phyloP scores from a whole-genome alignment of 2,329 filamentous ascomycete genomes.

The Geosmithia flava region DNA sequence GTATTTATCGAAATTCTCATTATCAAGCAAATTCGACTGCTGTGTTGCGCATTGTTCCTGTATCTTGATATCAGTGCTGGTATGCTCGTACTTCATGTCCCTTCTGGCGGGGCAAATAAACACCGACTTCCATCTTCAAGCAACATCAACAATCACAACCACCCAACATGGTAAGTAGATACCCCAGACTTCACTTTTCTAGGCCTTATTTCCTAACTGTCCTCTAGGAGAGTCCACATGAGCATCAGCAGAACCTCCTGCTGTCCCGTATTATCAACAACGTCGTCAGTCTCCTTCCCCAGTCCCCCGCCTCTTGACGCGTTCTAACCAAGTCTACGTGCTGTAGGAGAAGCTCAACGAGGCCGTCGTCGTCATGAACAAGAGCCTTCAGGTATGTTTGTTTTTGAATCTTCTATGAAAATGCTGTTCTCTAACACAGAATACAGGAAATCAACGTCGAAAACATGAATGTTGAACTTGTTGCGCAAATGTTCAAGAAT shows the following conservation, averaged over 20 bases:
- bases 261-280: conserved; percentile 95
- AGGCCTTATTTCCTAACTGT: neutral
- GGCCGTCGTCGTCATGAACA: conserved; percentile 84
- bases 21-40: too few species aligned
- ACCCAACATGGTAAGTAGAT: neutral
- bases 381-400: conserved; percentile 60
- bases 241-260: conserved; percentile 90
- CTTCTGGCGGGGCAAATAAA: neutral
- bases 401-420: neutral
- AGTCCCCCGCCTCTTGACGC: neutral
- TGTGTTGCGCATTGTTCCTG: neutral
- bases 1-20: too few species aligned
- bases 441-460: conserved; percentile 91
- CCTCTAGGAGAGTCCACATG: conserved; percentile 78
- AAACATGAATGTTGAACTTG: conserved; percentile 97
- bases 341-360: conserved; percentile 92
- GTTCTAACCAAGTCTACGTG: neutral
- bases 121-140: neutral
- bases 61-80: neutral
- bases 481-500: conserved; percentile 99
- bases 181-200: neutral
- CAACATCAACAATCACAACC: neutral
- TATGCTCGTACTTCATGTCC: neutral
- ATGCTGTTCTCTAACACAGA: neutral
- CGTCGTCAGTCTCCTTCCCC: conserved; percentile 51